Evolutionary conservation across 306 rosid species (phyloP).

Genomic region (Gastrolobium villosum): DNA sequence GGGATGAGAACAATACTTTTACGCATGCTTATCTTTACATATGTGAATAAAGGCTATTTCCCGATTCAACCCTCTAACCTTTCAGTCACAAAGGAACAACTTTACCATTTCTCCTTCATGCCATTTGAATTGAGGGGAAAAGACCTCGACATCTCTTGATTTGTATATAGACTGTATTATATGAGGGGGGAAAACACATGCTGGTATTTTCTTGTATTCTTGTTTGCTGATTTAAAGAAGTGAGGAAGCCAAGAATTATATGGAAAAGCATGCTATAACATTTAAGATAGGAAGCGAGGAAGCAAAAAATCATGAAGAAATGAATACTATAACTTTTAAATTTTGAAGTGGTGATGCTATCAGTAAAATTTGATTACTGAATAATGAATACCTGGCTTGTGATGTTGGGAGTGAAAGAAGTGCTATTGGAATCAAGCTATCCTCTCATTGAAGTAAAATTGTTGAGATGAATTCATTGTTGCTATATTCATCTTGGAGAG

Average conservation of each 20-base stretch:
- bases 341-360: background rate
- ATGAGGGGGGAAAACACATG: background rate
- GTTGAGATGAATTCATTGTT: background rate
- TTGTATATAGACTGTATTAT: background rate
- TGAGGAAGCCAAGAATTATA: background rate
- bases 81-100: too few species aligned
- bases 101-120: background rate
- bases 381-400: background rate
- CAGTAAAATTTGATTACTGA: slow-evolving; percentile 8
- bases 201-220: slow-evolving; percentile 16
- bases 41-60: too few species aligned
- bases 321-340: background rate
- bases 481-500: slow-evolving; percentile 20
- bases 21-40: too few species aligned
- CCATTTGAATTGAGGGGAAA: slow-evolving; percentile 13
- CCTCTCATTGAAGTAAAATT: background rate
- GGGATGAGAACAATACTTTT: too few species aligned
- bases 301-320: background rate
- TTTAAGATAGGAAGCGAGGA: background rate
- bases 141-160: slow-evolving; percentile 11
- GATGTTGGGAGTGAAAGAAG: slow-evolving; percentile 20
- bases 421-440: slow-evolving; percentile 22
- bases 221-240: slow-evolving; percentile 8
- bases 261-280: slow-evolving; percentile 30
- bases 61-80: too few species aligned